phyloP scores from a whole-genome alignment of 495 filamentous ascomycete species.

The Hypomontagnella submonticulosa region DNA sequence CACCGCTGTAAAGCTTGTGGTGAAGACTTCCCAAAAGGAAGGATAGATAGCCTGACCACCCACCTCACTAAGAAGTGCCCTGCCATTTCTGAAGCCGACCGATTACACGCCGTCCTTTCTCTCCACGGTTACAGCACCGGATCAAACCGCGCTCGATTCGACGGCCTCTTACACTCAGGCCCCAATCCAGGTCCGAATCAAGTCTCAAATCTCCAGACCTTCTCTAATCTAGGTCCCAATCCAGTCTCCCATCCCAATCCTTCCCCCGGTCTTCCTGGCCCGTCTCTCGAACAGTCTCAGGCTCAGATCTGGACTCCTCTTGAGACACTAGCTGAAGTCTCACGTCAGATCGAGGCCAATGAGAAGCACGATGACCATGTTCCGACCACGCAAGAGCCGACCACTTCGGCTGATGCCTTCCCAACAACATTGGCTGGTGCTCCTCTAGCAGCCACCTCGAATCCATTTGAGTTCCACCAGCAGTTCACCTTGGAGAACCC shows the following conservation, averaged over 20 bases:
- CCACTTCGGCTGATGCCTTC: conserved; percentile 17
- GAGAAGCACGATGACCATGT: conserved; percentile 60
- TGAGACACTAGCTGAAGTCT: conserved; percentile 84
- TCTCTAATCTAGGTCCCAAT: conserved; percentile 7
- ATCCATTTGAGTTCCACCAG: conserved; percentile 61
- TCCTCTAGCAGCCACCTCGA: conserved; percentile 19
- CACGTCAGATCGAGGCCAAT: conserved; percentile 70
- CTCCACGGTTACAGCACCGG: conserved; percentile 54
- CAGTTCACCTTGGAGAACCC: conserved; percentile 62
- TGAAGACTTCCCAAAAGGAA: conserved; percentile 84
- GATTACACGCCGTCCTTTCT: conserved; percentile 70
- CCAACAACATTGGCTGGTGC: conserved; percentile 36
- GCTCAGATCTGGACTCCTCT: conserved; percentile 76
- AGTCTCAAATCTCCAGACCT: too few relatives aligned
- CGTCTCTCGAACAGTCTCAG: conserved; percentile 47
- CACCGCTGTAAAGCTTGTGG: conserved; percentile 88
- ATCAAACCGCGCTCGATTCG: conserved; percentile 51
- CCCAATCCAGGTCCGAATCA: conserved; percentile 30
- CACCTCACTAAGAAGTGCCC: conserved; percentile 87
- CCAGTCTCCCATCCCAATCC: conserved; percentile 15
- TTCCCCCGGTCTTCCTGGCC: conserved; percentile 47
- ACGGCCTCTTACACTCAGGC: conserved; percentile 41
- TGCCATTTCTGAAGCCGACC: conserved; percentile 72
- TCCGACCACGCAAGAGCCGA: conserved; percentile 21
- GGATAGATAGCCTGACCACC: conserved; percentile 79